Base-by-base conservation (phyloP, 495 filamentous ascomycete genomes). In the Neurospora pannonica region DNA sequence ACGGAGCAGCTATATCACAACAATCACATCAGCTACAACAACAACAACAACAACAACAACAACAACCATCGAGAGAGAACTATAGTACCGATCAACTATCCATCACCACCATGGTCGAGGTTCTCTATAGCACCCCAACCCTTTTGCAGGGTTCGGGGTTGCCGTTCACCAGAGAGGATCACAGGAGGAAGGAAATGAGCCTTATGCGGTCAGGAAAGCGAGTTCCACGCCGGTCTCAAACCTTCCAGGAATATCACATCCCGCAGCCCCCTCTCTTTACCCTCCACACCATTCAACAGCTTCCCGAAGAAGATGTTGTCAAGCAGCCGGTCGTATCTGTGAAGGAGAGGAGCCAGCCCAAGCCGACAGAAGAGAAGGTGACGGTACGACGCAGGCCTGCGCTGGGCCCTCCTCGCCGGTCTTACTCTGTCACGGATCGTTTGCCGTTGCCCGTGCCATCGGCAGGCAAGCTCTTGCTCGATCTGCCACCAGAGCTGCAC, bases 401-500 rank as follows among this genome's bases (percentile, higher is more conserved):
- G 1, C 73, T 83, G 4, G 81, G 80, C 37, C 77, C 82, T 43
- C 82, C 81, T 1, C 81, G 81, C 11, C 82, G 81, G 11, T 87
- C 85, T 9, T 85, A 87, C 75, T 87, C 85, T 15, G 83, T 85
- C n/a, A 87, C 81, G 37, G 84, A 86, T 79, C 80, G 82, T 34
- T 83, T 85, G 72, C 85, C 85, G 0, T 74, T 85, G 8, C 83
- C 84, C 19, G 79, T 81, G 43, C 83, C 82, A 1, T 82, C 82
- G 4, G 46, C 79, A 31, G 74, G 77, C 17, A 73, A 86, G 5
- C 78, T 78, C 11, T 77, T 88, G n/a, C 70, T 81, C 34, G 82
- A 85, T 43, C 84, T 92, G 21, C 89, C 90, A 15, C 77, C 85
- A 0, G 90, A 92, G 77, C 79, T 92, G 15, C 89, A 90, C 71